Evolutionary conservation across 2,329 filamentous ascomycete species (phyloP).

Genomic region (Thielaviopsis punctulata): DNA sequence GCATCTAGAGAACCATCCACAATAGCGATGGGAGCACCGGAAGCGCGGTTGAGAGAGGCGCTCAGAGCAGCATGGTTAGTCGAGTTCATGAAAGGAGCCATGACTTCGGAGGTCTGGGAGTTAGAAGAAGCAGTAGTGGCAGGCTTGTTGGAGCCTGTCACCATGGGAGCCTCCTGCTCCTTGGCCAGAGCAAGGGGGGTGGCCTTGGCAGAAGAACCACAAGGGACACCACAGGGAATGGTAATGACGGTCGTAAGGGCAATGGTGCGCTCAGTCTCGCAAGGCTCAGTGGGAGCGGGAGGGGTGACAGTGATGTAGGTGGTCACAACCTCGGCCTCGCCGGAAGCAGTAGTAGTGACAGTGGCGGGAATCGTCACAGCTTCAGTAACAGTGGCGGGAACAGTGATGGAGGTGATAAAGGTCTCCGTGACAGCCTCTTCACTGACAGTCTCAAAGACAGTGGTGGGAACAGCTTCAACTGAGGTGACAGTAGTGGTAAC

Average conservation of each 20-base stretch:
- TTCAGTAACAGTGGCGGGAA: slow-evolving; percentile 8
- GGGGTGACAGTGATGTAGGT: slow-evolving; percentile 10
- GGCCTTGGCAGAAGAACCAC: slow-evolving; percentile 1
- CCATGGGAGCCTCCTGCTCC: not conserved
- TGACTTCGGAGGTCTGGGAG: not conserved
- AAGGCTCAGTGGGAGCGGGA: slow-evolving; percentile 4
- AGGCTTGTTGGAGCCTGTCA: not conserved
- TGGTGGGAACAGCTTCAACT: slow-evolving; percentile 19
- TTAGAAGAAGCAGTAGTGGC: not conserved
- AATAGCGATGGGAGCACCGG: slow-evolving; percentile 8
- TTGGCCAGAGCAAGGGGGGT: not conserved
- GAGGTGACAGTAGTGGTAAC: slow-evolving; percentile 23
- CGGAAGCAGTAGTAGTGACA: slow-evolving; percentile 8
- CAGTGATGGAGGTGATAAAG: slow-evolving; percentile 5
- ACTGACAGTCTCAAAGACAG: not conserved
- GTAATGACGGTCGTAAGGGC: slow-evolving; percentile 10
- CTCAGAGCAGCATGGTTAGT: slow-evolving; percentile 8
- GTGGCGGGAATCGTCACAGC: slow-evolving; percentile 9
- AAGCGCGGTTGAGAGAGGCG: slow-evolving; percentile 11
- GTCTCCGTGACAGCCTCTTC: slow-evolving; percentile 6
- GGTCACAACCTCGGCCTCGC: slow-evolving; percentile 6
- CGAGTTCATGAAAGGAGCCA: slow-evolving; percentile 7
- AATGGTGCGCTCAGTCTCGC: slow-evolving; percentile 7
- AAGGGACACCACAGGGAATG: slow-evolving; percentile 7
- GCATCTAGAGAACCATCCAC: not conserved